A percentile compares a stretch with the other conserved stretches of the same genome.
These are phyloP conservation scores for Cryptococcus sp. DNA, from an alignment of 1,284 basidiomycete genomes.

Conservation along the genomic window DNA sequence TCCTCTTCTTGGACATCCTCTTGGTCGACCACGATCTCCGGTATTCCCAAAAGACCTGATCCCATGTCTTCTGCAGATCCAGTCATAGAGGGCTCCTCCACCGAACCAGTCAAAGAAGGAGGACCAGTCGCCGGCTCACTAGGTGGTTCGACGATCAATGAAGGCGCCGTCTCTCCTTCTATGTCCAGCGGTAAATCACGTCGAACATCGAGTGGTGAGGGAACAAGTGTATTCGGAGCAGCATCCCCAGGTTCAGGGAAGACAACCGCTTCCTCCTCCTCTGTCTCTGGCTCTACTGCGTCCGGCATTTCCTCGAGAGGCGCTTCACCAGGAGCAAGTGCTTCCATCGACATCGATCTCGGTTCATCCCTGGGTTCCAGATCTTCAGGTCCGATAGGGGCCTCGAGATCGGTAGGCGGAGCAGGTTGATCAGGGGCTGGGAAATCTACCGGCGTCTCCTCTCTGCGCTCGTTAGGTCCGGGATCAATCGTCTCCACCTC, in stretches of 20 bases:
- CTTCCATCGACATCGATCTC: too few species aligned
- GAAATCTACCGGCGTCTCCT: conserved; percentile 11
- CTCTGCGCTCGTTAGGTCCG: conserved; percentile 4
- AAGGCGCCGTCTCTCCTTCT: background rate
- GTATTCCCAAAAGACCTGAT: background rate
- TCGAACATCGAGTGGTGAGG: background rate
- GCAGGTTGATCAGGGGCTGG: conserved; percentile 14
- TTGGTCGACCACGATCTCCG: background rate
- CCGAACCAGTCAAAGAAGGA: background rate
- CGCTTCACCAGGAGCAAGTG: too few species aligned
- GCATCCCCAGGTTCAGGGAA: background rate
- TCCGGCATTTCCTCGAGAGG: too few species aligned
- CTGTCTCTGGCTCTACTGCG: too few species aligned
- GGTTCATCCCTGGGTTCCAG: conserved; percentile 1
- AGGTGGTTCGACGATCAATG: conserved; percentile 6
- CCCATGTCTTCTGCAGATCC: background rate
- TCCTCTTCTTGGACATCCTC: background rate
- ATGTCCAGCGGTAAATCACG: background rate
- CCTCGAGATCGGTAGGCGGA: conserved; percentile 8
- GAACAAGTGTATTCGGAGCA: background rate
- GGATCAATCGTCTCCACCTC: conserved; percentile 14
- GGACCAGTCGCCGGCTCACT: conserved; percentile 1
- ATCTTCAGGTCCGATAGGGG: conserved; percentile 11
- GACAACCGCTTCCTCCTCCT: too few species aligned
- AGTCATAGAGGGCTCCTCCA: background rate